Evolutionary conservation across 176 grass and related monocot species (phyloP), one percentile per base, ranked within the genome.

Genomic region (Tillandsia fasciculata): DNA sequence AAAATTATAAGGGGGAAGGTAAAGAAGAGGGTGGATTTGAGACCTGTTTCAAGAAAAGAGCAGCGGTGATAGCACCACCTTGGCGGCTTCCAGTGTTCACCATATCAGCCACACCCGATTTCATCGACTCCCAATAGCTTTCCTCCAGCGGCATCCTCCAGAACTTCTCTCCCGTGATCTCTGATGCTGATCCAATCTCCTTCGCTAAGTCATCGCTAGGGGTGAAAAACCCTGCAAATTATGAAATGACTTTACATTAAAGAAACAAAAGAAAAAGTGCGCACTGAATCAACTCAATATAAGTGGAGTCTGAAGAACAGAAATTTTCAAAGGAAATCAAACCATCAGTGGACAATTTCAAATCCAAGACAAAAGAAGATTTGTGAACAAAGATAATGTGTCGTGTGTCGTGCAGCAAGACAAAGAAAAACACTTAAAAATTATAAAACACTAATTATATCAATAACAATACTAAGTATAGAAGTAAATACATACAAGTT

Each of bases 141-240:
- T 97, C 94, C 71, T 97, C 94, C 50, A 97, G 65, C 42, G 94
- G 94, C 69, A 97, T 67, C 69, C 94, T 97, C 94, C 94, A 97
- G 58, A 97, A 84, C 69, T 93, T 97, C 72, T 97, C 94, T 10
- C 94, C 94, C 11, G 94, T 87, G 64, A 78, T 26, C 51, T 93
- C 86, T 67, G 94, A 92, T 20, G 94, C 94, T 14, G 75, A 79
- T 2, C 73, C 15, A 69, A 97, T 72, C 70, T 97, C 94, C 79
- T 90, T 90, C 12, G 87, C 94, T 71, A 97, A 84, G 74, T 93
- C 89, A 61, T 97, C 94, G 1, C 69, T 90, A 23, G 89, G 84
- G 2, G 89, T 90, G 80, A 92, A 97, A 75, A 97, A 65, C 2
- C 94, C 94, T 97, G 48, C 42, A 23, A 65, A 67, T 12, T 22